Base-by-base conservation (phyloP, 306 rosid genomes). In the Cicer cuneatum region DNA sequence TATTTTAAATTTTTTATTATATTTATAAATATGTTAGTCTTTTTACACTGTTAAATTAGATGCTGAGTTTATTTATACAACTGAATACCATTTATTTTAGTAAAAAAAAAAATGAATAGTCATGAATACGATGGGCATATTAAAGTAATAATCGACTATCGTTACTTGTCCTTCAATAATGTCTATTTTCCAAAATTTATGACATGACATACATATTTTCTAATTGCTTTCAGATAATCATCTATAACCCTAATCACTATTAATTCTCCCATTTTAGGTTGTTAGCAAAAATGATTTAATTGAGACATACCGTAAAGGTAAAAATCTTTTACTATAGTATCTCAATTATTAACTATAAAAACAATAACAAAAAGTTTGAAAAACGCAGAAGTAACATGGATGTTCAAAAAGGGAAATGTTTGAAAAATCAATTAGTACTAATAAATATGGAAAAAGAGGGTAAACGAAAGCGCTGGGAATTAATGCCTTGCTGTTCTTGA, bases 131-230 rank as follows among this genome's bases (percentile, higher is more conserved):
- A 81, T 16, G 9, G 14, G 41, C n/a, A 18, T 19, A 35, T 6
- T 74, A 51, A 69, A 33, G 7, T 52, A 69, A 1, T 53, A 63
- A 75, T 75, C 53, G 77, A 68, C 54, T 15, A 42, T 39, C 63
- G 47, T 56, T 16, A 54, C 13, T 54, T 35, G 0, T 54, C 39
- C 40, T 52, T 69, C 68, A 51, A 56, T 24, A 64, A 47, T 74
- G 41, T 16, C 56, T 11, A 4, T 69, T 40, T 61, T 45, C 39
- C 57, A 18, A 5, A 75, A 66, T 15, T 6, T 11, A 67, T 33
- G 75, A 39, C 59, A 42, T 43, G 11, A 12, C 45, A 19, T 24
- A 24, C 29, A 24, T 24, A 24, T 24, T 24, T 24, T 2, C 24
- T 2, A 2, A 24, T 24, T 24, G 29, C 29, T 24, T 24, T 24